Base-by-base conservation (phyloP, 345 rosid genomes). In the Eucalyptus pauciflora region DNA sequence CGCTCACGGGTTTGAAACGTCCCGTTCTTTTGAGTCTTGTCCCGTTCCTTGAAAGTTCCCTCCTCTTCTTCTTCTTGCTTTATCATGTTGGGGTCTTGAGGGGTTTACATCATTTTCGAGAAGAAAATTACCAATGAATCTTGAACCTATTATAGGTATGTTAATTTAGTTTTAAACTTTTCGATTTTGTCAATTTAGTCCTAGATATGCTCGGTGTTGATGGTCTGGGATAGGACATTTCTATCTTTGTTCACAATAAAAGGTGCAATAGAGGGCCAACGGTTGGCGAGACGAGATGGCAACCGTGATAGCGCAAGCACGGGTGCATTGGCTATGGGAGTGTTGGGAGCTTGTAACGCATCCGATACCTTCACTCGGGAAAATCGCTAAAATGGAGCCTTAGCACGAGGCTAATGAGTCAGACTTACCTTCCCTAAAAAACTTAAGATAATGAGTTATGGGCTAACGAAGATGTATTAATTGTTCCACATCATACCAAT, bases 201-300 rank as follows among this genome's bases (percentile, higher is more conserved):
- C 8, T 29, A 29, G 6, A 29, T 52, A 52, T 52, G 10, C 24
- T 52, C 0, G 0, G 16, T 11, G 33, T 62, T 5, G 9, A 62
- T 29, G 2, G 16, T 29, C 1, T 13, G 1, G 18, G 3, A 29
- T 13, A 4, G 76, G 37, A 4, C 16, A 14, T 64, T 64, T 64
- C 41, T 1, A 51, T 51, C 4, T 17, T 52, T 7, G 24, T 52
- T 52, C 1, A 0, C 56, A n/a, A n/a, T 29, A 2, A 64, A 64
- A n/a, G 3, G 41, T 31, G 76, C 10, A 31, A 14, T 0, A 10
- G 24, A 67, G 71, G 71, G 1, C 33, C 15, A 0, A n/a, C 0
- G 4, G 5, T 64, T 14, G 18, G 14, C 1, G 18, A 31, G 33
- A 2, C 2, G 7, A 0, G 37, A 29, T 7, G 17, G n/a, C 8